Percentiles rank a stretch among this genome's conserved stretches.
Conservation (phyloP, 345 rosid genomes). For the Mercurialis annua region DNA sequence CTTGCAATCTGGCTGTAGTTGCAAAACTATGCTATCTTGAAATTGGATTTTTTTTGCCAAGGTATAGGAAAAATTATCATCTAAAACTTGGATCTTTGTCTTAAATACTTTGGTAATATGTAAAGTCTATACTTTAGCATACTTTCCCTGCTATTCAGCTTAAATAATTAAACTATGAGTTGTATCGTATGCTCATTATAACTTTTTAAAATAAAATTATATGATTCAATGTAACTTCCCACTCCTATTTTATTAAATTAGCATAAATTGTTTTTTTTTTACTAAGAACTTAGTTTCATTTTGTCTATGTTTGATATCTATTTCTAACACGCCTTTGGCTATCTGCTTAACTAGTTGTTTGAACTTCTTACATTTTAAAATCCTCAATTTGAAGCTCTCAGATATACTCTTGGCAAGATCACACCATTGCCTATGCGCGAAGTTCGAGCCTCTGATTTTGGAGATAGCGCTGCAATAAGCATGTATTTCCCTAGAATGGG, state of each 20-base stretch:
- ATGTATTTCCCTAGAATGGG: conserved; percentile 89
- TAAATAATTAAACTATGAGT: not conserved
- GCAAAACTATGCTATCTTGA: no score
- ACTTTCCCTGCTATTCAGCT: not conserved
- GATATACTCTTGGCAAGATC: conserved; percentile 95
- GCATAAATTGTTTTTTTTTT: not conserved
- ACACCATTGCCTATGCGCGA: conserved; percentile 90
- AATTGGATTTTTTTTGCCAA: no score
- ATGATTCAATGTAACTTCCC: not conserved
- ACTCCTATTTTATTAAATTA: not conserved
- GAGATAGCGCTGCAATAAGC: conserved; percentile 82
- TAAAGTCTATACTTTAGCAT: no score
- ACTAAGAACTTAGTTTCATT: no score
- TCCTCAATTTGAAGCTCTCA: conserved; percentile 44
- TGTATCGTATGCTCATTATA: no score
- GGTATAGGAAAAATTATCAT: not conserved
- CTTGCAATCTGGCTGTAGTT: no score
- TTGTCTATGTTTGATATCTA: conserved; percentile 3
- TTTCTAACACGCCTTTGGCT: not conserved
- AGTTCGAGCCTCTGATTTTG: conserved; percentile 85
- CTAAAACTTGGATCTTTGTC: not conserved
- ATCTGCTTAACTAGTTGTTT: not conserved
- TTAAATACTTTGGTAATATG: not conserved
- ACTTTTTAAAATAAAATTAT: not conserved
- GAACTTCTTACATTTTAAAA: conserved; percentile 13